Conservation (phyloP, 768 basidiomycete genomes). For the Gymnopilus dilepis region DNA sequence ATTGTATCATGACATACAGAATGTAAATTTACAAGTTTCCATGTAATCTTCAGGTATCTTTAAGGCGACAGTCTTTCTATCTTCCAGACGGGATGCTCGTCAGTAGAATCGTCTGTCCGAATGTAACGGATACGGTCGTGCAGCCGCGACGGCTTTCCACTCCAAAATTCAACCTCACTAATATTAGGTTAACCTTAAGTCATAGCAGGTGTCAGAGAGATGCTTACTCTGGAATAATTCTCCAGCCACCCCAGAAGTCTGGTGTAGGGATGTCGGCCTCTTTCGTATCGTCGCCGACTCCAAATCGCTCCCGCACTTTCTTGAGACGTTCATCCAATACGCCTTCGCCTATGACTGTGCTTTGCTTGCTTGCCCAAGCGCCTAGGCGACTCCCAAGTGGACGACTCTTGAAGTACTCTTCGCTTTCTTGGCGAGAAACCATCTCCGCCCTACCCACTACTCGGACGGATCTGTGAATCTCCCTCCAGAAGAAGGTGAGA, state of each 20-base stretch:
- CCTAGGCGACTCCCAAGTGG: slow-evolving; percentile 87
- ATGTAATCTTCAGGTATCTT: slow-evolving; percentile 14
- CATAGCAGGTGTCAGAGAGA: slow-evolving; percentile 4
- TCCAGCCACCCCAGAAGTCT: slow-evolving; percentile 96
- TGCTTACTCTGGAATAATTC: slow-evolving; percentile 85
- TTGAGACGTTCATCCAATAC: slow-evolving; percentile 68
- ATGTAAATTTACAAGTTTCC: not conserved
- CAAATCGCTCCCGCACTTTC: slow-evolving; percentile 62
- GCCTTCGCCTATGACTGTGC: slow-evolving; percentile 74
- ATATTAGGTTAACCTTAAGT: slow-evolving; percentile 16
- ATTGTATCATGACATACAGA: slow-evolving; percentile 8
- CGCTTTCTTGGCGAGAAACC: slow-evolving; percentile 71
- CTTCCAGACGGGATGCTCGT: slow-evolving; percentile 67
- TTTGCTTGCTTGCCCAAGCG: slow-evolving; percentile 95
- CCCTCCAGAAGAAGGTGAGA: slow-evolving; percentile 91
- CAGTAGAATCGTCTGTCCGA: slow-evolving; percentile 51
- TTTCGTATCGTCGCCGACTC: slow-evolving; percentile 40
- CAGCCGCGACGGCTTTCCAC: slow-evolving; percentile 92
- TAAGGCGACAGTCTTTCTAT: slow-evolving; percentile 82
- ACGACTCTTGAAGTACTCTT: slow-evolving; percentile 81
- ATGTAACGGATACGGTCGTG: slow-evolving; percentile 89
- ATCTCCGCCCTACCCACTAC: slow-evolving; percentile 88
- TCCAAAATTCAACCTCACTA: slow-evolving; percentile 97
- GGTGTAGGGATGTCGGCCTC: slow-evolving; percentile 71
- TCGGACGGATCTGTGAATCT: slow-evolving; percentile 79